Evolutionary conservation across 2,329 filamentous ascomycete species (phyloP).

Genomic region (Trichoderma sp.): DNA sequence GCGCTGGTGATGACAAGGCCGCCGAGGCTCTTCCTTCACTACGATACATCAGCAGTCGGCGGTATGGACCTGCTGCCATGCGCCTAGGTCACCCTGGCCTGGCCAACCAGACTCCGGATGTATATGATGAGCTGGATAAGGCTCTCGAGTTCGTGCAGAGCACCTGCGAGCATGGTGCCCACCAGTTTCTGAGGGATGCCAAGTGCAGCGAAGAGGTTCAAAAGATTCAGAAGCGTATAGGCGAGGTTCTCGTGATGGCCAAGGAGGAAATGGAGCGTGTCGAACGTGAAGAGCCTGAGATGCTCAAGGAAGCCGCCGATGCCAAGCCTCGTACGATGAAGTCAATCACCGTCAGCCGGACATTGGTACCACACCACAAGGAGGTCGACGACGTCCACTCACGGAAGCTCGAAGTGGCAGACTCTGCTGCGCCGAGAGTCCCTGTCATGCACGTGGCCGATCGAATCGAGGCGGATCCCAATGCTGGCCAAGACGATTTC

Average conservation of each 20-base stretch:
- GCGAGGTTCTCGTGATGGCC: slow-evolving; percentile 62
- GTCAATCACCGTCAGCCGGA: slow-evolving; percentile 55
- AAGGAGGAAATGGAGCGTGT: slow-evolving; percentile 60
- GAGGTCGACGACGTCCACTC: slow-evolving; percentile 30
- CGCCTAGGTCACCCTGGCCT: slow-evolving; percentile 29
- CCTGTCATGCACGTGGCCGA: slow-evolving; percentile 25
- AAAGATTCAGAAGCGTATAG: slow-evolving; percentile 66
- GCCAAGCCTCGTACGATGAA: slow-evolving; percentile 51
- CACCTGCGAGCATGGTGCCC: slow-evolving; percentile 82
- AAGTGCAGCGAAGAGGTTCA: slow-evolving; percentile 77
- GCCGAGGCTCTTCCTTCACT: slow-evolving; percentile 41
- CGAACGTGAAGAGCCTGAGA: slow-evolving; percentile 52
- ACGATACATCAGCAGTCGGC: slow-evolving; percentile 43
- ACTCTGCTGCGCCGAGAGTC: slow-evolving; percentile 24
- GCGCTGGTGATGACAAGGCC: slow-evolving; percentile 39
- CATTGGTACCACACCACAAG: slow-evolving; percentile 37
- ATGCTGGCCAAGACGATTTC: slow-evolving; percentile 46
- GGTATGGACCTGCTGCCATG: slow-evolving; percentile 34
- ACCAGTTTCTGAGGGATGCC: slow-evolving; percentile 85
- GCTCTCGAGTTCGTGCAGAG: slow-evolving; percentile 77
- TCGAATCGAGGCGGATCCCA: slow-evolving; percentile 38
- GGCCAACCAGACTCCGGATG: slow-evolving; percentile 41
- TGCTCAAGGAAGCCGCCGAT: slow-evolving; percentile 42
- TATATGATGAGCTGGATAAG: slow-evolving; percentile 76
- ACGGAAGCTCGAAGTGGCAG: slow-evolving; percentile 28